phyloP scores from a whole-genome alignment of 352 stramenopile genomes.

The Pythium aphanidermatum region DNA sequence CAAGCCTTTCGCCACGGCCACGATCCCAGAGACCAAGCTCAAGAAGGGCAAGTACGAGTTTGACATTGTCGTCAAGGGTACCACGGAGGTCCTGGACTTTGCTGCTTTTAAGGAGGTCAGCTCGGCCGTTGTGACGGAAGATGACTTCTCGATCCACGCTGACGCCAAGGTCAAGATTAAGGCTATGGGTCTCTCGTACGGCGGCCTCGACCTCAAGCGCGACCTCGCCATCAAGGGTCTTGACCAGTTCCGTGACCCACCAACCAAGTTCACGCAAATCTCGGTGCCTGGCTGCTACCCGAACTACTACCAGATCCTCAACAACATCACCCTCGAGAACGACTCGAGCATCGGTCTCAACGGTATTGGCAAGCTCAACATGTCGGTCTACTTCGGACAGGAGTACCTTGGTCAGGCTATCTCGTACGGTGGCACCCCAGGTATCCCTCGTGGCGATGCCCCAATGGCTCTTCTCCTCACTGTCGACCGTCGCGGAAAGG shows the following conservation, averaged over 20 bases:
- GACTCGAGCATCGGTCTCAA: slow-evolving; percentile 38
- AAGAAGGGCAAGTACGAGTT: slow-evolving; percentile 49
- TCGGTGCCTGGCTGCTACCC: slow-evolving; percentile 33
- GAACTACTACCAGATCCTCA: slow-evolving; percentile 39
- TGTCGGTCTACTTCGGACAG: slow-evolving; percentile 59
- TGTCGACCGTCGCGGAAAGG: slow-evolving; percentile 13
- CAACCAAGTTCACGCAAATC: slow-evolving; percentile 50
- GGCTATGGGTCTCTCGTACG: slow-evolving; percentile 39
- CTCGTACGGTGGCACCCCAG: slow-evolving; percentile 11
- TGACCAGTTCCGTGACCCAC: slow-evolving; percentile 47
- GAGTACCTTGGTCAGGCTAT: slow-evolving; percentile 54
- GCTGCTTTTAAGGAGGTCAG: slow-evolving; percentile 41
- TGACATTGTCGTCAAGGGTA: slow-evolving; percentile 43
- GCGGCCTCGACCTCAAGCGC: slow-evolving; percentile 39
- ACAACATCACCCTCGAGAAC: slow-evolving; percentile 61
- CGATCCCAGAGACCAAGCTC: slow-evolving; percentile 48
- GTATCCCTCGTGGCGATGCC: slow-evolving; percentile 10
- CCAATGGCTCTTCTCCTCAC: slow-evolving; percentile 13
- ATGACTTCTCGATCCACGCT: slow-evolving; percentile 33
- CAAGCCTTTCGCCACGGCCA: slow-evolving; percentile 36
- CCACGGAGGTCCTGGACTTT: slow-evolving; percentile 30
- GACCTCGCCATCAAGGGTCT: slow-evolving; percentile 36
- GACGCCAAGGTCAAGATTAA: slow-evolving; percentile 38
- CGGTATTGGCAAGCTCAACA: slow-evolving; percentile 57
- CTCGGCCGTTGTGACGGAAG: slow-evolving; percentile 28